A percentile compares a stretch with the other conserved stretches of the same genome.
These are phyloP conservation scores for Polytrichum formosum DNA, from an alignment of 225 moss, liverwort and hornwort genomes.

Conservation along the genomic window DNA sequence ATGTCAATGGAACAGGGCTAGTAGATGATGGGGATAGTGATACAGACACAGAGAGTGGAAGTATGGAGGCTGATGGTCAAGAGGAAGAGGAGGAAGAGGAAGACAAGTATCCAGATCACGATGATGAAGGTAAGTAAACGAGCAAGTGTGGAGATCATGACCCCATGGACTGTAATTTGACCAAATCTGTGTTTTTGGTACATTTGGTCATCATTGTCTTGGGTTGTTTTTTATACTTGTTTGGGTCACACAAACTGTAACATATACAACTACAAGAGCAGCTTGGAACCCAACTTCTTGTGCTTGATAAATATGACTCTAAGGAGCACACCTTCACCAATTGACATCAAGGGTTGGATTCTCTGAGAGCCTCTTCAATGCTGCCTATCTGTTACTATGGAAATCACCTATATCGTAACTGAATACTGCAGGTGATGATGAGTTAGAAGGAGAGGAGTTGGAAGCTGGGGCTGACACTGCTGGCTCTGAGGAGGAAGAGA, in stretches of 20 bases:
- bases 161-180: no score
- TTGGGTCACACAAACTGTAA: no score
- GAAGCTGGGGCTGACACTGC: conserved; percentile 80
- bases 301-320: no score
- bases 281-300: no score
- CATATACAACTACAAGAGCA: no score
- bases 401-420: neutral
- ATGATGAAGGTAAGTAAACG: conserved; percentile 62
- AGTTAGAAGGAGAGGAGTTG: conserved; percentile 73
- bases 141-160: no score
- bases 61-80: conserved; percentile 93
- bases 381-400: neutral
- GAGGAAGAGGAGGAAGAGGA: conserved; percentile 99
- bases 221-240: no score
- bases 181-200: no score
- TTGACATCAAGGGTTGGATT: no score
- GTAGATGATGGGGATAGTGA: conserved; percentile 90
- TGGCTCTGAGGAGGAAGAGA: conserved; percentile 90
- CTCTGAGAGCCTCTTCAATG: no score
- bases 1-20: conserved; percentile 58
- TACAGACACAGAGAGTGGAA: conserved; percentile 91
- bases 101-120: conserved; percentile 86
- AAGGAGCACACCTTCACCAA: no score
- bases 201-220: no score
- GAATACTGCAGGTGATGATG: conserved; percentile 64